Percentiles rank a stretch among this genome's conserved stretches.
These are phyloP conservation scores for Multifurca ochricompacta DNA, from an alignment of 768 basidiomycete species.

Conservation along the genomic window DNA sequence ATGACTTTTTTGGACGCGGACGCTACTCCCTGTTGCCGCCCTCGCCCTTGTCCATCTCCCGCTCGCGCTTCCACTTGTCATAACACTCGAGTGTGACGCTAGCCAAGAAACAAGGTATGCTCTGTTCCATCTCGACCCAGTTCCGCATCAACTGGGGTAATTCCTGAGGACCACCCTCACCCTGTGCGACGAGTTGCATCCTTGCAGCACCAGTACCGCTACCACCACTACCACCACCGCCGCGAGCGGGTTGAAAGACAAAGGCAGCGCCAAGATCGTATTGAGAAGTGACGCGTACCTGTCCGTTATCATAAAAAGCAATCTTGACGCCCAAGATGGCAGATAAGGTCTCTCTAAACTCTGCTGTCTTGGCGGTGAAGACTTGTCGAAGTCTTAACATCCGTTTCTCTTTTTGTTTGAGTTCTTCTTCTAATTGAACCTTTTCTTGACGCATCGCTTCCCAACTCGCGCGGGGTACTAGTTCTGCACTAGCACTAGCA, in stretches of 20 bases:
- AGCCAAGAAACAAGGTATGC: conserved; percentile 84
- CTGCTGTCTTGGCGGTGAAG: conserved; percentile 74
- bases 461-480: conserved; percentile 74
- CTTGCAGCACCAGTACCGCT: conserved; percentile 28
- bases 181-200: conserved; percentile 70
- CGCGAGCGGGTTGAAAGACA: conserved; percentile 61
- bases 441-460: conserved; percentile 66
- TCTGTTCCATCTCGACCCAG: conserved; percentile 82
- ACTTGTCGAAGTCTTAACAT: conserved; percentile 78
- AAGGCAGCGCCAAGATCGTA: conserved; percentile 85
- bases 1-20: too few species aligned
- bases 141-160: conserved; percentile 69
- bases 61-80: conserved; percentile 54
- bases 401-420: conserved; percentile 76
- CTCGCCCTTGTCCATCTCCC: conserved; percentile 1
- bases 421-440: conserved; percentile 50
- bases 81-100: conserved; percentile 85
- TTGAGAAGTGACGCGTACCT: conserved; percentile 79
- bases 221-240: conserved; percentile 30
- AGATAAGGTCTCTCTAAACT: conserved; percentile 86
- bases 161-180: conserved; percentile 68
- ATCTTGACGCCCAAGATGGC: conserved; percentile 87
- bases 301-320: conserved; percentile 83
- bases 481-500: conserved; percentile 22
- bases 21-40: not conserved